These are phyloP conservation scores for Letharia lupina DNA, from an alignment of 495 filamentous ascomycete species.

Conservation along the genomic window DNA sequence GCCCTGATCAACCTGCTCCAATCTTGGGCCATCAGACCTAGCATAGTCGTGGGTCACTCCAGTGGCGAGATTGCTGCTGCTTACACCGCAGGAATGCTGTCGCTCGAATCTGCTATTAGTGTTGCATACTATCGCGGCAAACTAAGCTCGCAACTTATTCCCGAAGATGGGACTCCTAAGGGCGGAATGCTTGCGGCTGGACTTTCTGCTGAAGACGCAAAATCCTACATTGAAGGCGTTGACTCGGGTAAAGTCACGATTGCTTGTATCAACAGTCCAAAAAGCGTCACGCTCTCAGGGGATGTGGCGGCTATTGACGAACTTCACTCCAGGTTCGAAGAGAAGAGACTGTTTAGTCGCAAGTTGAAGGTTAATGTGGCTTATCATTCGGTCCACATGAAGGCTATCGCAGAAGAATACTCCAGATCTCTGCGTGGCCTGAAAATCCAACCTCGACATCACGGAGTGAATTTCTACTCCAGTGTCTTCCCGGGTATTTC, in stretches of 20 bases:
- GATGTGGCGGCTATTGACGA: conserved; percentile 23
- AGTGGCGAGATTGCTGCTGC: conserved; percentile 51
- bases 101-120: conserved; percentile 19
- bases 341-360: conserved; percentile 37
- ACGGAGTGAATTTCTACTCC: conserved; percentile 1
- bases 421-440: neutral
- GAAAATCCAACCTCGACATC: neutral
- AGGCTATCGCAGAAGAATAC: conserved; percentile 20
- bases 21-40: conserved; percentile 23
- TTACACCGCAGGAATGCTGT: conserved; percentile 42
- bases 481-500: conserved; percentile 8
- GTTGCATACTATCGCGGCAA: conserved; percentile 31
- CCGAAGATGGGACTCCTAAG: conserved; percentile 2
- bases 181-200: conserved; percentile 32
- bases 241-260: conserved; percentile 15
- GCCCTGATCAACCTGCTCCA: conserved; percentile 27
- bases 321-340: conserved; percentile 13
- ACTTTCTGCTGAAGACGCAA: conserved; percentile 18
- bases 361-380: conserved; percentile 44
- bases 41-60: conserved; percentile 38
- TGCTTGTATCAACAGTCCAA: conserved; percentile 31
- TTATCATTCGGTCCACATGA: conserved; percentile 51
- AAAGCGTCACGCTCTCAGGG: conserved; percentile 29
- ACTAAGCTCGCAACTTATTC: conserved; percentile 5
- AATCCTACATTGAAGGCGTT: conserved; percentile 21